phyloP scores from a whole-genome alignment of 306 rosid species.

The Begonia peltatifolia region DNA sequence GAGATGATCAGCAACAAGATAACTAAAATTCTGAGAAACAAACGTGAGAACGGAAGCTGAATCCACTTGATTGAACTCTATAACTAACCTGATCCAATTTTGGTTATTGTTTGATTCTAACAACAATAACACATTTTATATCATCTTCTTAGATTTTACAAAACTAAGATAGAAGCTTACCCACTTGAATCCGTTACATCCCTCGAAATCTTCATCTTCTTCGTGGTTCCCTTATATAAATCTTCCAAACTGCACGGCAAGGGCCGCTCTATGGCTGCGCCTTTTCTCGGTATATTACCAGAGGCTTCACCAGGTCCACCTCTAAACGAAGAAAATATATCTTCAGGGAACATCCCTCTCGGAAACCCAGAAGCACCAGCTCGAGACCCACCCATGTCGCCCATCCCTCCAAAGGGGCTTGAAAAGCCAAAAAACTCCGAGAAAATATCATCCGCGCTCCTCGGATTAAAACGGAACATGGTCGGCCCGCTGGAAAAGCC shows the following conservation, averaged over 20 bases:
- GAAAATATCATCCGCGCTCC: slow-evolving; percentile 73
- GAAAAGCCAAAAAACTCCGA: slow-evolving; percentile 61
- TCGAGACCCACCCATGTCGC: slow-evolving; percentile 45
- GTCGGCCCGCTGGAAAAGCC: slow-evolving; percentile 43
- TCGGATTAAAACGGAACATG: slow-evolving; percentile 42
- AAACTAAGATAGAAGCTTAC: slow-evolving; percentile 23
- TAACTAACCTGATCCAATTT: too few species aligned
- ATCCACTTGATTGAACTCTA: too few species aligned
- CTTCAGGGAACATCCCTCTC: slow-evolving; percentile 44
- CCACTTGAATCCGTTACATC: slow-evolving; percentile 67
- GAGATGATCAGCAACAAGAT: too few species aligned
- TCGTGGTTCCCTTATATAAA: slow-evolving; percentile 73
- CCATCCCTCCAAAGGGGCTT: slow-evolving; percentile 49
- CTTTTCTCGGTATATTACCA: slow-evolving; percentile 34
- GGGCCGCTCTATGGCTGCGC: slow-evolving; percentile 45
- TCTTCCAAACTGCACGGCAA: slow-evolving; percentile 76
- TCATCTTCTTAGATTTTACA: too few species aligned
- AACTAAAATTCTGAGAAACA: too few species aligned
- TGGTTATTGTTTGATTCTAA: too few species aligned
- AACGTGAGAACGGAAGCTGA: too few species aligned
- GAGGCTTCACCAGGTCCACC: slow-evolving; percentile 43
- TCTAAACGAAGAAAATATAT: slow-evolving; percentile 32
- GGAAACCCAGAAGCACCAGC: slow-evolving; percentile 40
- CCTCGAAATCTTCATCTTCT: slow-evolving; percentile 87
- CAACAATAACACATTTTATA: too few species aligned